A percentile compares a stretch with the other conserved stretches of the same genome.
phyloP scores from a whole-genome alignment of 2,329 filamentous ascomycete genomes.

The Ceratocystis cubensis region DNA sequence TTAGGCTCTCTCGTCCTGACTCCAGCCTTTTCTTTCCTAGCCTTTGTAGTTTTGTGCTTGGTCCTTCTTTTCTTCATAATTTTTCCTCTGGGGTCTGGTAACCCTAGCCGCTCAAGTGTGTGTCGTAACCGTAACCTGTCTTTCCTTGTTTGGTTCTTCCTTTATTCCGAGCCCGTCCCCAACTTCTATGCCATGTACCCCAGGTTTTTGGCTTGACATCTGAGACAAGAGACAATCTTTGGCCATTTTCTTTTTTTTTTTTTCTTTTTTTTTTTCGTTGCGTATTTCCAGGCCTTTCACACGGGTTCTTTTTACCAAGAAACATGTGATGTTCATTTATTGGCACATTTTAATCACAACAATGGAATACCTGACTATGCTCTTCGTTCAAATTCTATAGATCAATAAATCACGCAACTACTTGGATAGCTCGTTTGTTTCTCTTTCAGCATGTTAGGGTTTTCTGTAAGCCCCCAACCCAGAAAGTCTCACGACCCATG shows the following conservation, averaged over 20 bases:
- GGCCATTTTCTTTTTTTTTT: not conserved
- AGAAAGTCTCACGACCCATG: too few relatives aligned
- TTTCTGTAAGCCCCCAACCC: too few relatives aligned
- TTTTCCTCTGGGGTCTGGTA: not conserved
- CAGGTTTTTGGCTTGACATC: not conserved
- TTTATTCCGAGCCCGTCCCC: not conserved
- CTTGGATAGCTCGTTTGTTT: too few relatives aligned
- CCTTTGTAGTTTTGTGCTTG: too few relatives aligned
- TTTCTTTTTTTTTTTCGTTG: not conserved
- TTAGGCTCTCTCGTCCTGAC: not conserved
- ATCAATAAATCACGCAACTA: too few relatives aligned
- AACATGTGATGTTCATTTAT: too few relatives aligned
- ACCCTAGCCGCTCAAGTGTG: not conserved
- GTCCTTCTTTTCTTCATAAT: not conserved
- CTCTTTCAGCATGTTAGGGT: too few relatives aligned
- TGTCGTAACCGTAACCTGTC: not conserved
- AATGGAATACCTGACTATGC: too few relatives aligned
- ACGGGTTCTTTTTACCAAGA: too few relatives aligned
- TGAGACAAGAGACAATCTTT: not conserved
- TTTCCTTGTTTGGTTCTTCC: not conserved
- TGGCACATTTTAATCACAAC: too few relatives aligned
- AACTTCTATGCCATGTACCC: slow-evolving; percentile 1
- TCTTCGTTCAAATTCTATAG: too few relatives aligned
- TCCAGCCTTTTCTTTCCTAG: slow-evolving; percentile 1
- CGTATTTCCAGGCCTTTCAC: too few relatives aligned